Evolutionary conservation across 2,329 filamentous ascomycete genomes (phyloP), one percentile per base, ranked within the genome.

Genomic region (Trichoderma arundinaceum): DNA sequence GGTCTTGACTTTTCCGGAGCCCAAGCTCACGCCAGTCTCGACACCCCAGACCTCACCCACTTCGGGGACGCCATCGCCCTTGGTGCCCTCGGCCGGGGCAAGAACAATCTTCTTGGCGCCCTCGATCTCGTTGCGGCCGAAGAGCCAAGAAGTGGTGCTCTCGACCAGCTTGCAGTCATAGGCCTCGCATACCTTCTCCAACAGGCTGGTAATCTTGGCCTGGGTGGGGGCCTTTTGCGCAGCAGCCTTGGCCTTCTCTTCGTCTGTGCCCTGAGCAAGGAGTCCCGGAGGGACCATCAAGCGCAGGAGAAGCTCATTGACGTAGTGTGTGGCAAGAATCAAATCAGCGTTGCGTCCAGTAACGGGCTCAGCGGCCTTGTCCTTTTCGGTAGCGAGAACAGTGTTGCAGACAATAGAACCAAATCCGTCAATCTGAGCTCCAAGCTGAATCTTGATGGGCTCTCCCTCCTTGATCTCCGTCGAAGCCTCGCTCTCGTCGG

Each of bases 121-220:
- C 83, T 99, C 95, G 70, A 99, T 98, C 80, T 99, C 95, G 80
- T 98, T 97, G 78, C 92, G 91, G 76, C 92, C 93, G 77, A 99
- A 98, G 68, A 92, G 82, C 94, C 95, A 99, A 75, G 92, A 96
- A 49, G 95, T 99, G 69, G 95, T 99, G 85, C 94, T 96, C 86
- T 99, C 95, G 65, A 99, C 92, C 32, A 98, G 82, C 78, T 90
- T 96, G 85, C 91, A 94, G 68, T 92, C 94, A 80, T 96, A 99
- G 72, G 87, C 85, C 83, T 96, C 93, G 76, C 89, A 91, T 52
- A 98, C 87, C 86, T 95, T 97, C 81, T 97, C 93, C 58, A 99
- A 83, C 69, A 98, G 83, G 73, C 86, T 84, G 69, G 91, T 95
- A 74, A 99, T 98, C 81, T 93, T 90, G 74, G 86, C 82, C 81